Evolutionary conservation across 495 filamentous ascomycete species (phyloP), one percentile per base, ranked within the genome.

Genomic region (Sphaerosporella brunnea): DNA sequence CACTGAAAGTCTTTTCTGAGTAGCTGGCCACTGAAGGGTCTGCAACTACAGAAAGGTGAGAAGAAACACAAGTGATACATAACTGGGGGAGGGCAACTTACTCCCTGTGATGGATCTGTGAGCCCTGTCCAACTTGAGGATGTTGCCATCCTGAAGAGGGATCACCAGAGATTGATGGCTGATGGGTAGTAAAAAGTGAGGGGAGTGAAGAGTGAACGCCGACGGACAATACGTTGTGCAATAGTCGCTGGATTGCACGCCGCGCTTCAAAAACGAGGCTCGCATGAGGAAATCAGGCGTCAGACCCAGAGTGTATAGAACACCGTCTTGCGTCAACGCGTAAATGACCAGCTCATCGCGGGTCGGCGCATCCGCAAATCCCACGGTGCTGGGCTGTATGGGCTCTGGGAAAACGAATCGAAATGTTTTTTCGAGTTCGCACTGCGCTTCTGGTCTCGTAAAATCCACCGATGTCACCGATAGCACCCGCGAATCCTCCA

Each of bases 401-500:
- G 72, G 62, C 34, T 74, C 69, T 19, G 77, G 70, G 62, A 96
- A 93, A 50, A 71, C 69, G 49, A 97, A 70, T 52, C 81, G 75
- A 42, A 96, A 66, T 2, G 79, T 82, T 18, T 82, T 59, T 45
- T 68, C 73, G 42, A 79, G 79, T 56, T 85, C 79, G 53, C 74
- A 70, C 39, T 69, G 64, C 23, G 74, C 70, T 21, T 74, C 69
- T 41, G 75, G 69, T 61, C 81, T 88, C 28, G 73, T 78, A 48
- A 95, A 63, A 64, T 96, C 90, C 55, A 79, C 75, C 26, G 77
- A 77, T 62, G 83, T 80, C 44, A 97, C 69, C 61, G 86, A 84
- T 45, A 97, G 69, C 37, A 86, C 69, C 54, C 74, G 82, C 56
- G 77, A 76, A 55, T 79, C 77, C 58, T 92, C 79, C 51, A 95